Percentiles rank a stretch among this genome's conserved stretches.
Conservation (phyloP, 495 filamentous ascomycete species). For the Pseudotulostoma volvatum region DNA sequence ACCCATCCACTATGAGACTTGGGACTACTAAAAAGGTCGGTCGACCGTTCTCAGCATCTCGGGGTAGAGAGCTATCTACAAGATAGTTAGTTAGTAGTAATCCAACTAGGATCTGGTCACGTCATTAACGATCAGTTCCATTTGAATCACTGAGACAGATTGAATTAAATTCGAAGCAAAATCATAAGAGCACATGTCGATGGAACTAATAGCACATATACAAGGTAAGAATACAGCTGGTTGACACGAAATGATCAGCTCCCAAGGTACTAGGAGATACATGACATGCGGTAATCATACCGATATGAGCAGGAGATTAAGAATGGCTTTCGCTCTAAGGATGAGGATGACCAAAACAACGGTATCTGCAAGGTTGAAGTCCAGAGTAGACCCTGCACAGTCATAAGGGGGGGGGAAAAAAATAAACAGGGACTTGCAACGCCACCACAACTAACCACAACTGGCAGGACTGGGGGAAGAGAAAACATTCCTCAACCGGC, state of each 20-base stretch:
- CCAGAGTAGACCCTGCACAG: no score
- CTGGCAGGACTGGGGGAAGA: not conserved
- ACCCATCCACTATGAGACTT: no score
- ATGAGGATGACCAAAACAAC: constrained; percentile 12
- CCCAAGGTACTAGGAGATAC: constrained; percentile 21
- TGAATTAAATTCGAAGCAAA: not conserved
- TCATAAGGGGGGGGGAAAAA: constrained; percentile 8
- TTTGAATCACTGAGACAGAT: not conserved
- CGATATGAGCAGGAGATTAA: constrained; percentile 21
- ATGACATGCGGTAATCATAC: constrained; percentile 19
- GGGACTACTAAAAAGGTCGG: no score
- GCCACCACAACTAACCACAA: constrained; percentile 1
- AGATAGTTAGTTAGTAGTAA: no score
- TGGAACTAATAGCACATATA: constrained; percentile 1
- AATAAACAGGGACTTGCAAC: constrained; percentile 11
- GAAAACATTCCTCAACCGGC: constrained; percentile 4
- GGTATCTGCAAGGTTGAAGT: constrained; percentile 13
- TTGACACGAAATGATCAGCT: constrained; percentile 11
- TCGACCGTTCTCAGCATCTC: no score
- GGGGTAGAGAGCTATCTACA: no score
- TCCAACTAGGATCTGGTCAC: no score
- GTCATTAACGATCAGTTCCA: no score
- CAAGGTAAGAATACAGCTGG: not conserved
- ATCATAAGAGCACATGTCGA: constrained; percentile 1
- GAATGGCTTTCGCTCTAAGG: not conserved